Conservation (phyloP, 495 filamentous ascomycete species). For the Daldinia decipiens region DNA sequence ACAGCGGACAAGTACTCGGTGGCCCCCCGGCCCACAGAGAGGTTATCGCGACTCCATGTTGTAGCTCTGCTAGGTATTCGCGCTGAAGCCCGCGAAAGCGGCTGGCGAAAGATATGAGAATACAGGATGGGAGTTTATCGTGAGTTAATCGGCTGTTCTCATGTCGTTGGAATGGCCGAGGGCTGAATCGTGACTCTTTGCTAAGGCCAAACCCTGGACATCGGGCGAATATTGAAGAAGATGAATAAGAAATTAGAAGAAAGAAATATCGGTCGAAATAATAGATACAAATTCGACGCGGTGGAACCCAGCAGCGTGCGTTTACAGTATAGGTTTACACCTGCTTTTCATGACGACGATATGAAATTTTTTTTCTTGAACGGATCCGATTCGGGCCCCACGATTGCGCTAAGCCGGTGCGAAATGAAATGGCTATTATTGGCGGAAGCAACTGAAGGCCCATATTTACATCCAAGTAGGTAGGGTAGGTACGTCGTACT, state of each 20-base stretch:
- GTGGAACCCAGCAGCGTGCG: neutral
- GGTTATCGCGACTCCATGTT: constrained; percentile 62
- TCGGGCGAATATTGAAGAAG: constrained; percentile 14
- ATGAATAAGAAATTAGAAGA: neutral
- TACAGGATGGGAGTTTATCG: constrained; percentile 57
- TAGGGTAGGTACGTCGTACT: neutral
- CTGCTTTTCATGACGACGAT: constrained; percentile 42
- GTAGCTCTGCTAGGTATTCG: constrained; percentile 59
- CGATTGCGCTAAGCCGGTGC: constrained; percentile 17
- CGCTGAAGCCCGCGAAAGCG: constrained; percentile 63
- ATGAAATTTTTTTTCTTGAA: constrained; percentile 35
- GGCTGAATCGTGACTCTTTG: neutral
- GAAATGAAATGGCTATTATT: constrained; percentile 18
- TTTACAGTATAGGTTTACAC: neutral
- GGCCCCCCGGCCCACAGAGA: constrained; percentile 63
- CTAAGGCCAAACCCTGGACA: constrained; percentile 14
- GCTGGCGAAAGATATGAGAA: constrained; percentile 50
- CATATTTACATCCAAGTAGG: neutral
- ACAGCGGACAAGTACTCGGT: constrained; percentile 41
- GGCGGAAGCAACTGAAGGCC: neutral
- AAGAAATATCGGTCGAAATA: constrained; percentile 1
- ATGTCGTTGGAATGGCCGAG: constrained; percentile 44
- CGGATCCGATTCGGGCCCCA: constrained; percentile 5
- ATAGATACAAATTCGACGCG: neutral
- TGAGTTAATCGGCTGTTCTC: constrained; percentile 37